Conservation (phyloP, 75 land plant genomes). For the Gnetum montanum region DNA sequence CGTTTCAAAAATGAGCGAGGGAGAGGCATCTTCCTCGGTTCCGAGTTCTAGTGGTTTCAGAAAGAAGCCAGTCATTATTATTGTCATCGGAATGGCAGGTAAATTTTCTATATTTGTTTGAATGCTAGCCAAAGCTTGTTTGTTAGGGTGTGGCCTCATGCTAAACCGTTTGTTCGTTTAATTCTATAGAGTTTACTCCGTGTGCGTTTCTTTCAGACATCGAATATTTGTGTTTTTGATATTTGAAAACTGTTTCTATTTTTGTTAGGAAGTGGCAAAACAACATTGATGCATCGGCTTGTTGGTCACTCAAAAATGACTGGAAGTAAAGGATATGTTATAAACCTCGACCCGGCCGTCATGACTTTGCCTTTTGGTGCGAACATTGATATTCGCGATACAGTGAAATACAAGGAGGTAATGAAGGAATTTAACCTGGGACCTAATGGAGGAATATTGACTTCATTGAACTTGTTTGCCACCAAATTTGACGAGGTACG, state of each 20-base stretch:
- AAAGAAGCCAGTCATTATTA: slow-evolving; percentile 79
- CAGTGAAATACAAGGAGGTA: slow-evolving; percentile 92
- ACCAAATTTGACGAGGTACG: slow-evolving; percentile 95
- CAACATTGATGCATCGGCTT: slow-evolving; percentile 80
- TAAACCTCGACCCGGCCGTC: slow-evolving; percentile 97
- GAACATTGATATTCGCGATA: slow-evolving; percentile 97
- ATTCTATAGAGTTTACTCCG: too few relatives aligned
- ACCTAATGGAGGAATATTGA: slow-evolving; percentile 96
- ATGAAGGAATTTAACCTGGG: slow-evolving; percentile 98
- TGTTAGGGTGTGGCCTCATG: too few relatives aligned
- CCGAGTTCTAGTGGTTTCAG: too few relatives aligned
- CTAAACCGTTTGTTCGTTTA: too few relatives aligned
- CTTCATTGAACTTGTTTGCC: slow-evolving; percentile 89
- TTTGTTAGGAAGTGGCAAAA: slow-evolving; percentile 86
- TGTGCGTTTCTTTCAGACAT: too few relatives aligned
- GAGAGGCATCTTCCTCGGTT: too few relatives aligned
- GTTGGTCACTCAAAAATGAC: slow-evolving; percentile 57
- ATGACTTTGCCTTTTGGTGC: slow-evolving; percentile 83
- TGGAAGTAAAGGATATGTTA: slow-evolving; percentile 67
- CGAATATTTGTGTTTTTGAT: too few relatives aligned
- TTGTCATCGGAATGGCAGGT: slow-evolving; percentile 99
- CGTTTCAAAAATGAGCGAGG: too few relatives aligned
- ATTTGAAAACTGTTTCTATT: background rate
- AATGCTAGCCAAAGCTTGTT: too few relatives aligned
- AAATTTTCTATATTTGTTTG: too few relatives aligned